Base-by-base conservation (phyloP, 116 monocot species). In the Dioscorea cayenensis region DNA sequence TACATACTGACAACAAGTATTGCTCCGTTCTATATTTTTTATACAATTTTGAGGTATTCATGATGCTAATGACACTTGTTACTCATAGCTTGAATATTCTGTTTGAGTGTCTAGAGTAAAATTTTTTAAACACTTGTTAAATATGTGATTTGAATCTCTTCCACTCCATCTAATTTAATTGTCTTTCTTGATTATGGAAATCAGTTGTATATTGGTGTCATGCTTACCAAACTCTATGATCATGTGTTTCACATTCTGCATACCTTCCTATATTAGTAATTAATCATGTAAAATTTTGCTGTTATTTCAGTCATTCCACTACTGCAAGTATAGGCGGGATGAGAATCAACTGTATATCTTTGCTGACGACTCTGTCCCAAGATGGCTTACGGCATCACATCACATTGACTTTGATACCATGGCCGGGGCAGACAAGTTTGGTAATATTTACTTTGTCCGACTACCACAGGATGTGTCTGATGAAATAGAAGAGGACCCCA, bases 331-430 rank as follows among this genome's bases (percentile, higher is more conserved):
- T 73, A 84, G 96, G 58, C 75, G 90, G 51, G 96, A 96, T 55
- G 96, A 92, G 72, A 92, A 92, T 58, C 92, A 96, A 73, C 77
- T 96, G 6, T 92, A 90, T 55, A 92, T 96, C 78, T 92, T 96
- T 79, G 96, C 96, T 35, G 96, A 96, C 75, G 96, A 96, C 70
- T 82, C 80, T 60, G 96, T 96, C 43, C 96, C 96, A 19, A 87
- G 96, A 38, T 96, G 92, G 92, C 75, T 96, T 17, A 96, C 96
- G 18, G 87, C 96, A 65, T 74, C 96, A 18, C 80, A 90, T 52
- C 96, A 96, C 80, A 81, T 96, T 43, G 96, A 96, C 76, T 96
- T 96, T 79, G 96, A 96, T 72, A 96, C 96, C 32, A 84, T 96
- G 96, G 92, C 96, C 11, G 96, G 96, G 5, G 85, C 92, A 49